A percentile compares a stretch with the other conserved stretches of the same genome.
phyloP scores from a whole-genome alignment of 257 asterid species.

The Handroanthus guayacan region DNA sequence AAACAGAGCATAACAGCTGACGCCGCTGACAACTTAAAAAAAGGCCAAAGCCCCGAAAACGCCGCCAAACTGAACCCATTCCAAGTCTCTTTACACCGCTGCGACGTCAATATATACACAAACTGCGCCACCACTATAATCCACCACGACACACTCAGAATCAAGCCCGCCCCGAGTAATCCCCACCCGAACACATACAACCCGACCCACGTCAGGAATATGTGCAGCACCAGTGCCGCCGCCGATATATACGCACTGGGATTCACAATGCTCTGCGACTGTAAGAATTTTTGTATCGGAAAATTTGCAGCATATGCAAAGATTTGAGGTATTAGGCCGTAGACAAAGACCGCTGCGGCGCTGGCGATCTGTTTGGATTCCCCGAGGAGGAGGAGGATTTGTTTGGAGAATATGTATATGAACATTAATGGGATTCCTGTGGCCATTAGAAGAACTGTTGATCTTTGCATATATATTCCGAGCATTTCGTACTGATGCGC shows the following conservation, averaged over 20 bases:
- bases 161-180: constrained; percentile 58
- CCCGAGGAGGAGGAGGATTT: constrained; percentile 56
- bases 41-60: constrained; percentile 58
- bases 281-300: constrained; percentile 68
- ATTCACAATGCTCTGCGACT: constrained; percentile 67
- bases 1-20: constrained; percentile 72
- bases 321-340: constrained; percentile 67
- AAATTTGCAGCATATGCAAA: constrained; percentile 69
- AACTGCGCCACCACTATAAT: constrained; percentile 60
- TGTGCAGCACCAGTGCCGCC: constrained; percentile 48
- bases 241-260: constrained; percentile 70
- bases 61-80: constrained; percentile 59
- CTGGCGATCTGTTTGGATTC: constrained; percentile 51
- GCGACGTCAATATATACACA: constrained; percentile 48
- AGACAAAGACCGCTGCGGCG: constrained; percentile 57
- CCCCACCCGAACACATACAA: constrained; percentile 60
- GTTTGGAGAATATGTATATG: constrained; percentile 52
- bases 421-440: constrained; percentile 50
- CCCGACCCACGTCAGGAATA: constrained; percentile 53
- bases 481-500: constrained; percentile 59
- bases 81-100: constrained; percentile 59
- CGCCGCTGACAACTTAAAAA: constrained; percentile 62
- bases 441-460: constrained; percentile 52
- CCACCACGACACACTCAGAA: constrained; percentile 75
- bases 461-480: constrained; percentile 76